Evolutionary conservation across 1,139 yeast species (phyloP), one percentile per base, ranked within the genome.

Genomic region (Yamadazyma songkhlaensis): DNA sequence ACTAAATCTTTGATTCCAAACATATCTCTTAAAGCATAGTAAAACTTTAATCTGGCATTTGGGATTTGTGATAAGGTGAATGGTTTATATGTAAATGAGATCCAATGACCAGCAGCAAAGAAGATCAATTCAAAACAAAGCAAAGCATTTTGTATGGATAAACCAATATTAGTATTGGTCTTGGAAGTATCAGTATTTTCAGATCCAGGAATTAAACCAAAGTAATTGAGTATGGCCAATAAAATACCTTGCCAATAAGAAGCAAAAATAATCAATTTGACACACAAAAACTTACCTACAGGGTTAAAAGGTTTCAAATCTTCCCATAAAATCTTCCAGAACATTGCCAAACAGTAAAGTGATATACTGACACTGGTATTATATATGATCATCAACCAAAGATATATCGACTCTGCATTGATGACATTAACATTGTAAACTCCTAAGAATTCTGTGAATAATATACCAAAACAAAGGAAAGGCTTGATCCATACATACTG

Each of bases 401-500:
- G 59, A 52, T 79, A 84, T 4, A 76, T 69, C 24, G 82, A 75
- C 3, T 54, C 51, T 14, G 60, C 43, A 14, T 79, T 68, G 47
- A 81, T 60, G 43, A 75, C 73, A 44, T 79, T 77, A 22, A 67
- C 71, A 43, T 74, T 64, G 45, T 77, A 81, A 24, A 67, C 53
- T 0, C 81, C 81, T 13, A 73, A 48, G 0, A 74, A 46, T 44
- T 80, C 79, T 34, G 77, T 64, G 3, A 83, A 42, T 2, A 83
- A 60, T 3, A 77, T 77, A 1, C 76, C 63, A 12, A 80, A 47
- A 48, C 89, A 84, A 13, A 88, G 71, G 23, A 87, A 48, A 0
- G 97, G 97, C 54, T 94, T 90, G 44, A 90, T 62, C 97, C 97
- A 92, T 6, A 92, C 96, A 54, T 92, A 92, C 60, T 92, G 99